phyloP scores from a whole-genome alignment of 441 rosid genomes.

The Erodium chrysanthum region DNA sequence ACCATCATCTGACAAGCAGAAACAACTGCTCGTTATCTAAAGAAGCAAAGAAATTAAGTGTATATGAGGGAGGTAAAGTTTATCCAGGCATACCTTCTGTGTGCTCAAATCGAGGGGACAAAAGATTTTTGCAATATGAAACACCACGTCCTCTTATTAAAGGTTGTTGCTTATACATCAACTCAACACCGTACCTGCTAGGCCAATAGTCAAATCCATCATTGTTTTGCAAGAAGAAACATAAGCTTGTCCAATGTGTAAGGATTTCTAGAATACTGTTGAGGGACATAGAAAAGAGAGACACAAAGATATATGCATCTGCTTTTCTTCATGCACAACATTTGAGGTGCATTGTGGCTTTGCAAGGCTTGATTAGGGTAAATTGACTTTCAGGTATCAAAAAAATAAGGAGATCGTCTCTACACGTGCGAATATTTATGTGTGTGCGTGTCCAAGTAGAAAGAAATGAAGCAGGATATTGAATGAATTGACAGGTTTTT shows the following conservation, averaged over 20 bases:
- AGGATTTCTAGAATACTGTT: conserved; percentile 27
- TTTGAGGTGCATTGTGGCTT: conserved; percentile 34
- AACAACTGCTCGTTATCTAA: conserved; percentile 18
- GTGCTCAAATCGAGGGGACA: conserved; percentile 94
- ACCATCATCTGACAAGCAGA: conserved; percentile 32
- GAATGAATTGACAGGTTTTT: conserved; percentile 4
- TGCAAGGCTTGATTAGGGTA: conserved; percentile 27
- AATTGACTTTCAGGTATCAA: not conserved
- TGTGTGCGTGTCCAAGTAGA: not conserved
- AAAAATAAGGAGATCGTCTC: not conserved
- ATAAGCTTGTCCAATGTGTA: conserved; percentile 38
- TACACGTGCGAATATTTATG: not conserved
- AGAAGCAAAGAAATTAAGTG: conserved; percentile 12
- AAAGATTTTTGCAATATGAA: conserved; percentile 94
- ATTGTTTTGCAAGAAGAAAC: conserved; percentile 42
- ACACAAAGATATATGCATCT: conserved; percentile 12
- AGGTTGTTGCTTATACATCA: conserved; percentile 63
- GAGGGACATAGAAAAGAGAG: conserved; percentile 1
- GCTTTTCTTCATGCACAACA: conserved; percentile 46
- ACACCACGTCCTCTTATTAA: conserved; percentile 96
- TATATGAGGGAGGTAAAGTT: conserved; percentile 3
- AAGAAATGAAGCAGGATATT: not conserved
- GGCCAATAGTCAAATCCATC: conserved; percentile 40
- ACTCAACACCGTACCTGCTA: conserved; percentile 90
- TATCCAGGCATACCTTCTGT: conserved; percentile 36